phyloP scores from a whole-genome alignment of 129 eudicot species.

The Tanacetum coccineum region DNA sequence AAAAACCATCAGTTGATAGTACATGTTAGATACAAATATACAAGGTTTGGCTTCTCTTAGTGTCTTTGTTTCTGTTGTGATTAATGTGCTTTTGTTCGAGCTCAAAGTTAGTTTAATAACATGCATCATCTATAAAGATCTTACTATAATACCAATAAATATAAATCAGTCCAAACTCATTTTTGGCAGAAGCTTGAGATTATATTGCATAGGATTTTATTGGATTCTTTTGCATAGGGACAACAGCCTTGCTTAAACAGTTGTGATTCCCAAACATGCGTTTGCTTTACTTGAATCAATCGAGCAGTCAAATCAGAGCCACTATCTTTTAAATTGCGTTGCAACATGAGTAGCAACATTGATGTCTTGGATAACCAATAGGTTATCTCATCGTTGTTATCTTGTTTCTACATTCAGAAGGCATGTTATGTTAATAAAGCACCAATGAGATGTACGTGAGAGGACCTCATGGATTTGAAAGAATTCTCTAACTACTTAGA shows the following conservation, averaged over 20 bases:
- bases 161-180: too few species aligned
- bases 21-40: background rate
- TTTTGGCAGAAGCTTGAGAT: too few species aligned
- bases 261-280: too few species aligned
- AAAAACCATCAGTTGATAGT: constrained; percentile 10
- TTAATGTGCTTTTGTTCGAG: too few species aligned
- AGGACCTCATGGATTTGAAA: too few species aligned
- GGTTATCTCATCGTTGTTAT: constrained; percentile 67
- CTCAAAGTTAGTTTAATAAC: too few species aligned
- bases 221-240: too few species aligned
- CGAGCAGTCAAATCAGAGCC: constrained; percentile 48
- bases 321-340: constrained; percentile 77
- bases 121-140: too few species aligned
- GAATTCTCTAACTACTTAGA: background rate
- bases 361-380: constrained; percentile 95
- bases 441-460: background rate
- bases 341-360: constrained; percentile 61
- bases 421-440: background rate
- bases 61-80: too few species aligned
- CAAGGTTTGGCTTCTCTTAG: background rate
- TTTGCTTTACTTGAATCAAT: constrained; percentile 98
- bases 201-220: too few species aligned
- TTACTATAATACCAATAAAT: too few species aligned
- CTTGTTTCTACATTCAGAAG: constrained; percentile 61
- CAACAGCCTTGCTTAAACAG: too few species aligned